Evolutionary conservation across 2,329 filamentous ascomycete genomes (phyloP).

Genomic region (Penicillium occitanis): DNA sequence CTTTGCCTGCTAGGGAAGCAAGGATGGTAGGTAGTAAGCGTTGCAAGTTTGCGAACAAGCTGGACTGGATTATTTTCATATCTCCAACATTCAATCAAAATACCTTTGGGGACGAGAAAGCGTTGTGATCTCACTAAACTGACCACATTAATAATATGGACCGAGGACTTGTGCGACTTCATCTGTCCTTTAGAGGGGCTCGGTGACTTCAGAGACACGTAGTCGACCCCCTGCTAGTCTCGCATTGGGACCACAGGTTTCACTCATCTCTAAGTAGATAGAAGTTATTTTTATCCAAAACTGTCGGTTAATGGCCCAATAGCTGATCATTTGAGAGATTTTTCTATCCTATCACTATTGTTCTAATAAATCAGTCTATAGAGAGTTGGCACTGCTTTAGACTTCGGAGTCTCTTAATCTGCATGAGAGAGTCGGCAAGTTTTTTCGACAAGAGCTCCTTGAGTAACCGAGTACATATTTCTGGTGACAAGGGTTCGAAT

Average conservation of each 20-base stretch:
- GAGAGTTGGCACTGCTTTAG: too few relatives aligned
- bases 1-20: constrained; percentile 8
- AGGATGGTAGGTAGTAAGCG: background rate
- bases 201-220: background rate
- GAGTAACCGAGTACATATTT: too few relatives aligned
- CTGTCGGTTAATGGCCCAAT: too few relatives aligned
- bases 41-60: background rate
- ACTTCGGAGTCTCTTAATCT: too few relatives aligned
- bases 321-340: too few relatives aligned
- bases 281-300: background rate
- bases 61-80: background rate
- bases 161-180: background rate
- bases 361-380: too few relatives aligned
- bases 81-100: background rate
- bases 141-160: background rate
- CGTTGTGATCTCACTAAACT: background rate
- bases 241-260: background rate
- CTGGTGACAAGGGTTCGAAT: too few relatives aligned
- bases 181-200: background rate
- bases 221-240: background rate
- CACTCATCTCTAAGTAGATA: background rate
- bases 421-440: too few relatives aligned
- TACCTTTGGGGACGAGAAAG: background rate
- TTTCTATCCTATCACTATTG: too few relatives aligned
- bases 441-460: too few relatives aligned